Evolutionary conservation across 2,329 filamentous ascomycete species (phyloP).

Genomic region (Fusarium stilboides): DNA sequence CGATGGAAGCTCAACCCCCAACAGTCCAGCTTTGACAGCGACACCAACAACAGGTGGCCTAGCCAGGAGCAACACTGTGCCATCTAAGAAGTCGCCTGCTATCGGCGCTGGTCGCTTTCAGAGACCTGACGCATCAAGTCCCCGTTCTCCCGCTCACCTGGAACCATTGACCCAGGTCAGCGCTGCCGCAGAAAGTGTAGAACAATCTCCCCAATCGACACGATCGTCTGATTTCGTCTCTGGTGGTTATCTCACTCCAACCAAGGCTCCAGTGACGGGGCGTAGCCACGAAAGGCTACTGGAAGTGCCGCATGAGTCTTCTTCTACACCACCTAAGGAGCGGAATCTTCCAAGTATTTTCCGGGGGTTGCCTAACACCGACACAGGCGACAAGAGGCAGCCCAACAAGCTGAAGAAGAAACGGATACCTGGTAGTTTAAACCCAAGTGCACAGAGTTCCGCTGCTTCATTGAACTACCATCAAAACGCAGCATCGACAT

Average conservation of each 20-base stretch:
- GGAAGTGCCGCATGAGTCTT: conserved; percentile 58
- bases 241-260: conserved; percentile 48
- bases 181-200: conserved; percentile 41
- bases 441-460: conserved; percentile 92
- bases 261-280: conserved; percentile 53
- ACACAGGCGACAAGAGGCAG: conserved; percentile 75
- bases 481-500: conserved; percentile 62
- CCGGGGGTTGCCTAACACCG: conserved; percentile 76
- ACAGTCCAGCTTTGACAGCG: conserved; percentile 69
- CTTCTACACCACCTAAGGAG: conserved; percentile 73
- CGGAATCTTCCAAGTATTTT: conserved; percentile 79
- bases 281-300: conserved; percentile 67
- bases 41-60: conserved; percentile 71
- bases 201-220: conserved; percentile 49
- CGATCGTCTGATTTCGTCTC: conserved; percentile 49
- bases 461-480: conserved; percentile 76
- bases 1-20: conserved; percentile 80
- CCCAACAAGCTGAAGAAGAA: conserved; percentile 96
- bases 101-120: conserved; percentile 78
- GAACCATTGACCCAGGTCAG: conserved; percentile 58
- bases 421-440: conserved; percentile 80
- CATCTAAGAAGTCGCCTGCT: conserved; percentile 88
- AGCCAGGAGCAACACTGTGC: conserved; percentile 87
- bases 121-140: conserved; percentile 52
- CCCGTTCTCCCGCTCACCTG: conserved; percentile 54